A percentile compares a stretch with the other conserved stretches of the same genome.
phyloP scores from a whole-genome alignment of 495 filamentous ascomycete genomes.

The Cladorrhinum samala region DNA sequence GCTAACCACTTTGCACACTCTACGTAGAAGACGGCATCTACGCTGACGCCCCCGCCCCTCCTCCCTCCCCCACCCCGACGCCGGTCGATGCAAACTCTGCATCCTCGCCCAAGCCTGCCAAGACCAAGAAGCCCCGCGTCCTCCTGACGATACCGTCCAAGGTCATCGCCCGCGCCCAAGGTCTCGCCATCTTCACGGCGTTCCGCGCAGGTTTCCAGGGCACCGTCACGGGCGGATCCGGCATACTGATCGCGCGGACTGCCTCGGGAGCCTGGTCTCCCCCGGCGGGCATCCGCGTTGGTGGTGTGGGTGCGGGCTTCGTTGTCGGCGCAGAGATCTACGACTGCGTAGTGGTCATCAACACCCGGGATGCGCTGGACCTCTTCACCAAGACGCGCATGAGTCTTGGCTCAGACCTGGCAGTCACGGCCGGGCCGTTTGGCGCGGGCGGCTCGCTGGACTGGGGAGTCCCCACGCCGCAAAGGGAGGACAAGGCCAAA shows the following conservation, averaged over 20 bases:
- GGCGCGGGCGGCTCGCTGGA: slow-evolving; percentile 66
- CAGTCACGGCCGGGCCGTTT: slow-evolving; percentile 66
- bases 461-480: slow-evolving; percentile 20
- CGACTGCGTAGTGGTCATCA: slow-evolving; percentile 79
- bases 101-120: slow-evolving; percentile 6
- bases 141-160: slow-evolving; percentile 68
- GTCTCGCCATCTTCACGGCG: slow-evolving; percentile 76
- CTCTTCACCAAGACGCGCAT: slow-evolving; percentile 67
- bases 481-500: slow-evolving; percentile 6
- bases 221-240: slow-evolving; percentile 69
- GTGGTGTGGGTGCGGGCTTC: slow-evolving; percentile 71
- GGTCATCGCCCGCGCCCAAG: slow-evolving; percentile 69
- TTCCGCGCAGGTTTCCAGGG: slow-evolving; percentile 77
- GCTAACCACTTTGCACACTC: background rate
- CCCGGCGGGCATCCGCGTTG: slow-evolving; percentile 67
- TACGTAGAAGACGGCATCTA: slow-evolving; percentile 28
- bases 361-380: slow-evolving; percentile 63
- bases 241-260: slow-evolving; percentile 62
- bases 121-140: slow-evolving; percentile 21
- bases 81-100: slow-evolving; percentile 4
- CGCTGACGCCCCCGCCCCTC: slow-evolving; percentile 15
- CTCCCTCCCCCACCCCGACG: slow-evolving; percentile 8
- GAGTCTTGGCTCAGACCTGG: slow-evolving; percentile 69
- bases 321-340: slow-evolving; percentile 77
- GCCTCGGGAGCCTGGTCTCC: slow-evolving; percentile 72